A percentile compares a stretch with the other conserved stretches of the same genome.
phyloP scores from a whole-genome alignment of 306 rosid genomes.

The Astragalus glycyphyllos region DNA sequence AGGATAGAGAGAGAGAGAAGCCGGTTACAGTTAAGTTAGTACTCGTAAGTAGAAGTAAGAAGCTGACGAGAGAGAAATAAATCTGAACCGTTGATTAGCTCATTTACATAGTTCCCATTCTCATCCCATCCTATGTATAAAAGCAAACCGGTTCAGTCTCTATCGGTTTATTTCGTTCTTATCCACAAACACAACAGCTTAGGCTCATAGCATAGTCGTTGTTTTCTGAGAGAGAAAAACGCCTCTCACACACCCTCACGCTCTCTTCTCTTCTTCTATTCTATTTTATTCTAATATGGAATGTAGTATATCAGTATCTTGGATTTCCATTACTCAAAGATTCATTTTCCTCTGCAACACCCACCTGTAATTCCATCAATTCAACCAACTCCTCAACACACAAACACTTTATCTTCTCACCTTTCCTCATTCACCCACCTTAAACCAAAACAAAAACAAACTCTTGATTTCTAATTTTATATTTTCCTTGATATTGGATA shows the following conservation, averaged over 20 bases:
- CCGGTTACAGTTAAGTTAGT: conserved; percentile 48
- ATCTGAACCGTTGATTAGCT: conserved; percentile 45
- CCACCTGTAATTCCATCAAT: conserved; percentile 35
- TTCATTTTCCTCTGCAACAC: conserved; percentile 49
- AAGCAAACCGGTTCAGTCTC: conserved; percentile 34
- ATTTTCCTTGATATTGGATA: background rate
- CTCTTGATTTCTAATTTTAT: too few relatives aligned
- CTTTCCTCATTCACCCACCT: background rate
- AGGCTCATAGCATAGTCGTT: conserved; percentile 1
- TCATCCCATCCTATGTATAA: conserved; percentile 8
- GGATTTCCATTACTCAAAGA: conserved; percentile 41
- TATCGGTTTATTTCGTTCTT: conserved; percentile 47
- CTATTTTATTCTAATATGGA: conserved; percentile 35
- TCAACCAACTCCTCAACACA: background rate
- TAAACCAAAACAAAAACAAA: background rate
- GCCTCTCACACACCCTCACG: conserved; percentile 29
- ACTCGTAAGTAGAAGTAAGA: background rate
- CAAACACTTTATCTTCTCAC: background rate
- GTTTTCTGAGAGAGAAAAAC: conserved; percentile 31
- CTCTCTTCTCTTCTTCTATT: conserved; percentile 13
- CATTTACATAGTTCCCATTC: background rate
- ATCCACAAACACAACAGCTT: conserved; percentile 45
- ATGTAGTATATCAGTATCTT: conserved; percentile 44
- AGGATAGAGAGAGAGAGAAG: background rate
- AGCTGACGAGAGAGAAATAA: conserved; percentile 9